Base-by-base conservation (phyloP, 495 filamentous ascomycete species). In the Annulohypoxylon bovei region DNA sequence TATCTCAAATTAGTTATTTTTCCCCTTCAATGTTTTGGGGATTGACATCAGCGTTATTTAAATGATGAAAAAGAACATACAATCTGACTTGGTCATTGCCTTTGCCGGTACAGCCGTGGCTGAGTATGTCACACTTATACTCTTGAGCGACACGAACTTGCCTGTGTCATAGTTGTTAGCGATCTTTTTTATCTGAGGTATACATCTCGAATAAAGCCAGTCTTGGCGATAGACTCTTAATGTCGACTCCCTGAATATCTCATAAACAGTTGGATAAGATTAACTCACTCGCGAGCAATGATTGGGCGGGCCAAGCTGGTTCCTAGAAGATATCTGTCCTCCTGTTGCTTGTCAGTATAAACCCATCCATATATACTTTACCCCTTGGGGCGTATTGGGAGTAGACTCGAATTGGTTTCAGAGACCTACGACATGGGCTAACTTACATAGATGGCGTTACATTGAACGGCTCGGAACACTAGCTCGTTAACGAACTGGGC, bases 81-180 rank as follows among this genome's bases (percentile, higher is more conserved):
- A 97, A 95, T 74, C 93, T 89, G 64, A 96, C 91, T 79, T 94
- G 90, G 78, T 95, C 91, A 75, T 94, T 94, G 70, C 92, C 93
- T 81, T 95, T 94, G 68, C 92, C 92, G 23, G 93, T 94, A 83
- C 91, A 93, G 63, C 92, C 92, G 82, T 95, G 92, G 69, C 87
- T 89, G 73, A 94, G 83, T 52, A 84, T 81, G 69, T 88, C 71
- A 76, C 91, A 93, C 37, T 86, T 85, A 77, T 91, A 86, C 73
- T 89, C 79, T 74, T 89, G 80, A 16, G 93, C 93, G 62, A 91
- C 90, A 7, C 69, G 77, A 63, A 81, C 76, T 22, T 60, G 55
- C 18, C 60, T 59, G 46, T 60, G 23, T 23, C 1, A 52, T 20
- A 20, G n/a, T n/a, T 32, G 65, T 54, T 25, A 63, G 58, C 39